Base-by-base conservation (phyloP, 805 yeast species). In the Yarrowia yakushimensis region DNA sequence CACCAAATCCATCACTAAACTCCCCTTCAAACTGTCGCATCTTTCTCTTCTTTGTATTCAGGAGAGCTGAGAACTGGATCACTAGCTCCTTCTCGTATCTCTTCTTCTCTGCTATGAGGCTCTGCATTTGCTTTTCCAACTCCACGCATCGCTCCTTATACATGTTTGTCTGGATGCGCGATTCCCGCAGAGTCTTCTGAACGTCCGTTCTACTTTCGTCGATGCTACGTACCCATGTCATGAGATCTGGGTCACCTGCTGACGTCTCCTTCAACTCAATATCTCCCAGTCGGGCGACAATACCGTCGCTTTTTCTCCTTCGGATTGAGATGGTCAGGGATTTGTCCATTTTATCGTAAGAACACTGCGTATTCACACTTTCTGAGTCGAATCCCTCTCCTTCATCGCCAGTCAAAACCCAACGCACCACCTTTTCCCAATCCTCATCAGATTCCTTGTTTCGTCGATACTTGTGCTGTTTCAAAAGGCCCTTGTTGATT, bases 11-110 rank as follows among this genome's bases (percentile, higher is more conserved):
- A 15, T 55, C 46, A 22, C 33, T 27, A n/a, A 28, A 36, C 31
- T 50, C 33, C 7, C 64, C 52, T 12, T 41, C 64, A 39, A 50
- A 28, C 55, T 60, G 62, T 43, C 41, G 55, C 60, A 65, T 66
- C 59, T 55, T 65, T 54, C 42, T 63, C 60, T 59, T 65, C 50
- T 65, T 68, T 17, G 65, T 60, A 57, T 69, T 63, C 37, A 64
- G 31, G 9, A 64, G 50, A n/a, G 39, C 60, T 17, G 64, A 63
- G 34, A 61, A 63, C 57, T 64, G 54, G 36, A 37, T 52, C 27
- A 66, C 43, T 41, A 68, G 41, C 23, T 65, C 64, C 41, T 63
- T 60, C 43, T 65, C 64, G 28, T 60, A 63, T 18, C 34, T 48
- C 39, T 60, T 39, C 59, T 67, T 66, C 27, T 63, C 65, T 8